phyloP scores from a whole-genome alignment of 1,139 yeast species.

The Pichia sp. region DNA sequence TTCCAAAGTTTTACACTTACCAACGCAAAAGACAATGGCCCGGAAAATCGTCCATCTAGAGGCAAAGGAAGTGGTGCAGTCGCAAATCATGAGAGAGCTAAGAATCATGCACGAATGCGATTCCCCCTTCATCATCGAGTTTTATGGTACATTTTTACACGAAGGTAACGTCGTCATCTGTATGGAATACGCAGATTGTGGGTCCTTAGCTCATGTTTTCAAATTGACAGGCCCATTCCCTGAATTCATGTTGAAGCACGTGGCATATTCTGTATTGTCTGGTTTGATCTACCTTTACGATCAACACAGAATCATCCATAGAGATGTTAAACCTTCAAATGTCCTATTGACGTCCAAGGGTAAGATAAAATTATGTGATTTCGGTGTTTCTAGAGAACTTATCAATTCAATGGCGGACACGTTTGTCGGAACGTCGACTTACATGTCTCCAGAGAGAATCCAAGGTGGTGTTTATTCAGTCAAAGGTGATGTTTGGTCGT shows the following conservation, averaged over 20 bases:
- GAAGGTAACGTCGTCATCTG: constrained; percentile 76
- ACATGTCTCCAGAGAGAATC: constrained; percentile 97
- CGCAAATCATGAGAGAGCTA: constrained; percentile 85
- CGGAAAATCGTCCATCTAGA: constrained; percentile 86
- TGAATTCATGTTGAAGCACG: constrained; percentile 66
- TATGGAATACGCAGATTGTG: constrained; percentile 97
- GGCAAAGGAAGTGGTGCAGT: constrained; percentile 74
- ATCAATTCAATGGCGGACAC: constrained; percentile 95
- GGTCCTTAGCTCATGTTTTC: constrained; percentile 81
- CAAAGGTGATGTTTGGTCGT: constrained; percentile 95
- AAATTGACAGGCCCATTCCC: constrained; percentile 57
- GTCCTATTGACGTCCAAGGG: constrained; percentile 78
- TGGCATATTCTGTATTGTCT: constrained; percentile 72
- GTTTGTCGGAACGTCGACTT: constrained; percentile 95
- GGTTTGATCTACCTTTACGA: constrained; percentile 83
- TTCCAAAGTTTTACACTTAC: constrained; percentile 81
- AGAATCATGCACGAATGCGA: constrained; percentile 90
- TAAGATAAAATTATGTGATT: constrained; percentile 82
- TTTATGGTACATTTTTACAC: constrained; percentile 82
- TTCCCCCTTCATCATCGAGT: constrained; percentile 80
- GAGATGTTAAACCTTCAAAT: constrained; percentile 92
- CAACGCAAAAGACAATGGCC: constrained; percentile 88
- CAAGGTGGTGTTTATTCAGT: constrained; percentile 93
- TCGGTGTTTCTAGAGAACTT: constrained; percentile 90
- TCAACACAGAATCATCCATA: constrained; percentile 81